A percentile compares a stretch with the other conserved stretches of the same genome.
These are phyloP conservation scores for Nannizziopsis arthrosporioides DNA, from an alignment of 2,329 filamentous ascomycete species.

Conservation along the genomic window DNA sequence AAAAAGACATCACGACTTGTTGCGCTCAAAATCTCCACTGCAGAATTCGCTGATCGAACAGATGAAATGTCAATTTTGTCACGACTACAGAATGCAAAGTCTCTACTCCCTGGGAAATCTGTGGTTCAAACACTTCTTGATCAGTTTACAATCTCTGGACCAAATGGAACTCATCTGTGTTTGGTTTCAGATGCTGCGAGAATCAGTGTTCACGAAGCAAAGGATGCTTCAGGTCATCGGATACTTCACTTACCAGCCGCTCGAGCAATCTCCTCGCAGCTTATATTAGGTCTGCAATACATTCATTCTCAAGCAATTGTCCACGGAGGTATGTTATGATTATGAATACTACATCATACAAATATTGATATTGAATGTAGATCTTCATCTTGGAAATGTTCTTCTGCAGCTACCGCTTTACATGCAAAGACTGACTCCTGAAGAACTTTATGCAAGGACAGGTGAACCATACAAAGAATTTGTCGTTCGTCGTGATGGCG, in stretches of 20 bases:
- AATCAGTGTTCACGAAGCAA: slow-evolving; percentile 16
- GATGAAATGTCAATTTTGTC: neutral
- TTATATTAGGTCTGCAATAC: slow-evolving; percentile 15
- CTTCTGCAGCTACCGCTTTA: slow-evolving; percentile 16
- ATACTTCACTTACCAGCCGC: slow-evolving; percentile 14
- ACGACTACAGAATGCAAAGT: neutral
- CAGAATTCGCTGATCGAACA: slow-evolving; percentile 6
- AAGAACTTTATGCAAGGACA: slow-evolving; percentile 18
- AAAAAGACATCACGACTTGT: neutral
- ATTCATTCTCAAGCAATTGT: slow-evolving; percentile 21
- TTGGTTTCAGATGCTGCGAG: slow-evolving; percentile 16
- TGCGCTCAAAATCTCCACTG: slow-evolving; percentile 10
- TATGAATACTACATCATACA: neutral
- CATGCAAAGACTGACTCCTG: slow-evolving; percentile 17
- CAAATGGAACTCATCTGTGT: slow-evolving; percentile 20
- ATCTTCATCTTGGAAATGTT: slow-evolving; percentile 21
- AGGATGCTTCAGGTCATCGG: slow-evolving; percentile 15
- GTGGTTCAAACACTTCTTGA: slow-evolving; percentile 19
- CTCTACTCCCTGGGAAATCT: slow-evolving; percentile 10
- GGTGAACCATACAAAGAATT: slow-evolving; percentile 17
- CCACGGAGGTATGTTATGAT: slow-evolving; percentile 19
- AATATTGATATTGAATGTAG: slow-evolving; percentile 13
- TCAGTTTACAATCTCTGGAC: slow-evolving; percentile 19
- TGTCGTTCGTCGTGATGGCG: slow-evolving; percentile 18
- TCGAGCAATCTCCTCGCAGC: slow-evolving; percentile 18